Base-by-base conservation (phyloP, 164 flowering plant genomes). In the Hamamelis virginiana region DNA sequence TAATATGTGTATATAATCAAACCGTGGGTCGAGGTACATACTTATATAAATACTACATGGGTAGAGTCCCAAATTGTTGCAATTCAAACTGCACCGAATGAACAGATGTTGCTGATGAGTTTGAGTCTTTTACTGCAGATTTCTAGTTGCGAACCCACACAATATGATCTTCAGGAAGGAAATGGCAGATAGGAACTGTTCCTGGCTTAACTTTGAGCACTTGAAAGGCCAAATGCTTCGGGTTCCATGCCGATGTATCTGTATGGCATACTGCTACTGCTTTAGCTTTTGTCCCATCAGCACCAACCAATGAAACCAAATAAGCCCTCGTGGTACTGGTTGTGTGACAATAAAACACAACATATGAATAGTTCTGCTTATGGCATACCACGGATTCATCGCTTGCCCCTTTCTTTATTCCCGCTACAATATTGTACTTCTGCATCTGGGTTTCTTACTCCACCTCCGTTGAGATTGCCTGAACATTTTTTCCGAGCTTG, bases 181-280 rank as follows among this genome's bases (percentile, higher is more conserved):
- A 84, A 64, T 84, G 87, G 80, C 85, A 82, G 58, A 84, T 48
- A 0, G 85, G 85, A 50, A 80, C 68, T 47, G 81, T 80, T 53
- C 85, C 85, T 18, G 85, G 85, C 69, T 78, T 64, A 16, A 84
- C 82, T 16, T 77, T 75, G 51, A 84, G 85, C 59, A 80, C 80
- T 64, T 81, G 79, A 64, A 84, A 84, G 48, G 87, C 83, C 74
- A 84, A 47, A 64, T 84, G 83, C 71, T 81, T 81, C 1, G 87
- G 87, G 77, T 81, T 84, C 85, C 83, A 84, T 19, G 66, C 73
- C 18, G 85, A 78, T 45, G 87, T 80, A 56, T 84, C 74, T 1
- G 74, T 80, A 38, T 84, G 87, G 75, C 85, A 84, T 11, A 79
- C 75, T 11, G 81, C 85, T 10, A 75, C 76, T 11, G 83, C 85